Evolutionary conservation across 163 green algal genomes (phyloP).

Genomic region (Scenedesmus sp.): DNA sequence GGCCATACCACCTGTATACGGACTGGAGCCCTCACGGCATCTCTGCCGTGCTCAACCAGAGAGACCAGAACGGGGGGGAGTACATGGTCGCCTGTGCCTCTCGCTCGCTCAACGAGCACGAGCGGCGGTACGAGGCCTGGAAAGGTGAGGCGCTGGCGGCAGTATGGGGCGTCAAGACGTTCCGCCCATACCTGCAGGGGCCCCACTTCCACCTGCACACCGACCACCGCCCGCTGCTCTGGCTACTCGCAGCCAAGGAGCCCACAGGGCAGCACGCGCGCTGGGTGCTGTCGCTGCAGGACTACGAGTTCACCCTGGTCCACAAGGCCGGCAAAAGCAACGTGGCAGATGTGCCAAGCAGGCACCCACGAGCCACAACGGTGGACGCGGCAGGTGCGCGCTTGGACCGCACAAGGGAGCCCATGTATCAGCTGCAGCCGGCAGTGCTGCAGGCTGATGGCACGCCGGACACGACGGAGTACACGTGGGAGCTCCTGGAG

Average conservation of each 20-base stretch:
- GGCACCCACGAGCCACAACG: neutral
- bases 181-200: slow-evolving; percentile 48
- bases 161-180: slow-evolving; percentile 45
- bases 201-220: slow-evolving; percentile 44
- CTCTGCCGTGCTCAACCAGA: slow-evolving; percentile 47
- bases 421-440: neutral
- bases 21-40: slow-evolving; percentile 44
- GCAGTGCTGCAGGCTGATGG: neutral
- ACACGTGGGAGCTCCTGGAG: neutral
- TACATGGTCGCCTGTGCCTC: slow-evolving; percentile 46
- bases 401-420: neutral
- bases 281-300: slow-evolving; percentile 48
- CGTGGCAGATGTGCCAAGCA: slow-evolving; percentile 38
- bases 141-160: slow-evolving; percentile 54
- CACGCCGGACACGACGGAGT: neutral
- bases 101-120: slow-evolving; percentile 37
- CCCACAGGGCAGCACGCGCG: slow-evolving; percentile 37
- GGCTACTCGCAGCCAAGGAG: slow-evolving; percentile 41
- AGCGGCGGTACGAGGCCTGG: slow-evolving; percentile 42
- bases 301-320: slow-evolving; percentile 36
- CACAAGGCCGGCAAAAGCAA: slow-evolving; percentile 33
- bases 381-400: slow-evolving; percentile 13
- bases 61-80: slow-evolving; percentile 41
- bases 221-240: slow-evolving; percentile 48
- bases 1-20: slow-evolving; percentile 40